These are phyloP conservation scores for Begonia fuchsioides DNA, from an alignment of 306 rosid genomes.

Conservation along the genomic window DNA sequence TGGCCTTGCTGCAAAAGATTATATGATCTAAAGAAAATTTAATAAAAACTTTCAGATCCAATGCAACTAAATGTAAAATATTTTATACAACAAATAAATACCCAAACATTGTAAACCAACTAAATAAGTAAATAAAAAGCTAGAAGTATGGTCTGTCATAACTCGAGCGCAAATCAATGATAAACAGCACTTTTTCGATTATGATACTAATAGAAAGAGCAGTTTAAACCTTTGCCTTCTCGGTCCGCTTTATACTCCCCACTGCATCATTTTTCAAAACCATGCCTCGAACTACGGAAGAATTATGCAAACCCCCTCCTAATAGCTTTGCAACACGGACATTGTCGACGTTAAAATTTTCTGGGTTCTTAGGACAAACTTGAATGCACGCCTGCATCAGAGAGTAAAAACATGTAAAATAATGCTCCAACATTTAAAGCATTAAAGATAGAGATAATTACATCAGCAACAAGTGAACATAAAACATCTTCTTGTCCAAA, in stretches of 20 bases:
- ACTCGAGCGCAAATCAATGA: neutral
- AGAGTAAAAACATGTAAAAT: neutral
- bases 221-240: conserved; percentile 67
- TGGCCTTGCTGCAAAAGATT: too few relatives aligned
- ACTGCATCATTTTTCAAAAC: conserved; percentile 67
- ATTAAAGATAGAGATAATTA: conserved; percentile 18
- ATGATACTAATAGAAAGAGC: neutral
- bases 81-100: too few relatives aligned
- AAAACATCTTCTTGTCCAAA: conserved; percentile 78
- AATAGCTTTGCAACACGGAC: too few relatives aligned
- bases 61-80: too few relatives aligned
- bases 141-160: too few relatives aligned
- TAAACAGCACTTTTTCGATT: neutral
- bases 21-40: too few relatives aligned
- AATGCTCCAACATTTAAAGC: neutral
- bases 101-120: too few relatives aligned
- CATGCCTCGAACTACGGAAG: conserved; percentile 75
- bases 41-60: too few relatives aligned
- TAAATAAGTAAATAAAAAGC: too few relatives aligned
- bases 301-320: conserved; percentile 76
- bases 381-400: conserved; percentile 70
- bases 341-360: too few relatives aligned
- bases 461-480: conserved; percentile 84
- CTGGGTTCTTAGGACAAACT: too few relatives aligned
- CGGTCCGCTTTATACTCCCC: conserved; percentile 52